These are phyloP conservation scores for Dalbergia cochinchinensis DNA, from an alignment of 306 rosid genomes.

Conservation along the genomic window DNA sequence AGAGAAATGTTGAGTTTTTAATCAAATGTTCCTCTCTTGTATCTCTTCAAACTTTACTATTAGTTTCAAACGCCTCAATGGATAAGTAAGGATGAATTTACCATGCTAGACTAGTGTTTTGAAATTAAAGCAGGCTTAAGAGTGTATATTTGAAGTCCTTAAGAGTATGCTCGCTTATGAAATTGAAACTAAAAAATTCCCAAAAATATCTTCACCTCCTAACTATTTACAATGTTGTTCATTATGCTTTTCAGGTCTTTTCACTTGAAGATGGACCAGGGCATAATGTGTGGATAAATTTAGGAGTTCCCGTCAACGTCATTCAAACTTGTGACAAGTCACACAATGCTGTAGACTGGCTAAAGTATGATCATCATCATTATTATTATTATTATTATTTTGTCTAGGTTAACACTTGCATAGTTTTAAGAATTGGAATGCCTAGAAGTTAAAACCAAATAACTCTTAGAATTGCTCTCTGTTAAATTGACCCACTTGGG, in stretches of 20 bases:
- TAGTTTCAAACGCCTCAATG: constrained; percentile 33
- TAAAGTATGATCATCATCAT: constrained; percentile 64
- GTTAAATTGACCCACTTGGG: background rate
- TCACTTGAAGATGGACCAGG: constrained; percentile 87
- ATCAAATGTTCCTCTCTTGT: background rate
- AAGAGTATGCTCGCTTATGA: constrained; percentile 14
- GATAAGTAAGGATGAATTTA: constrained; percentile 14
- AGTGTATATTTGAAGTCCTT: constrained; percentile 24
- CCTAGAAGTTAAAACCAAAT: constrained; percentile 20
- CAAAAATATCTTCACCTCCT: constrained; percentile 12
- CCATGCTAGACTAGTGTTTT: constrained; percentile 5
- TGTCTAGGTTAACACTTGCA: constrained; percentile 16
- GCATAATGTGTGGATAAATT: constrained; percentile 68
- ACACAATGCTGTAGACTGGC: constrained; percentile 78
- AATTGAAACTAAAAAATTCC: background rate
- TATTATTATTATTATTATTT: constrained; percentile 2
- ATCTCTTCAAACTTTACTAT: constrained; percentile 11
- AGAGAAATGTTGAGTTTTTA: constrained; percentile 15
- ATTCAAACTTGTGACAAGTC: constrained; percentile 65
- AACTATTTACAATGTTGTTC: background rate
- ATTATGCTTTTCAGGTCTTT: constrained; percentile 70
- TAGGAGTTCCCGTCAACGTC: constrained; percentile 69
- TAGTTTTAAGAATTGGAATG: constrained; percentile 29
- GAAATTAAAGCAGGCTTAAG: constrained; percentile 34
- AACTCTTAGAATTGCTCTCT: background rate